A percentile compares a stretch with the other conserved stretches of the same genome.
Conservation (phyloP, 2,329 filamentous ascomycete species). For the Ascochyta rabiei region DNA sequence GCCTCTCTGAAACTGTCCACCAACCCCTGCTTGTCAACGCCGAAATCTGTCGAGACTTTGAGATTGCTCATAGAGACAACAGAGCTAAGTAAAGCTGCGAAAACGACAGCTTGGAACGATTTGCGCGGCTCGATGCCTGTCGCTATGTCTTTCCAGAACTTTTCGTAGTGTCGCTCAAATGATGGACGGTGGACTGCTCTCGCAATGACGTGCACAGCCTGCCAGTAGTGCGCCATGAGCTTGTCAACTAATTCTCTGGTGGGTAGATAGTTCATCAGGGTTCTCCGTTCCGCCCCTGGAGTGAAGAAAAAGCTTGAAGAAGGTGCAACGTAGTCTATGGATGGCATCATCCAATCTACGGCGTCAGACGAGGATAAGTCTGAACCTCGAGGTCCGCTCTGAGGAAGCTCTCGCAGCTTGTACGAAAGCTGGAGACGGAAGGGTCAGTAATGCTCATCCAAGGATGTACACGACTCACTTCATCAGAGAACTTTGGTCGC, state of each 20-base stretch:
- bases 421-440: constrained; percentile 32
- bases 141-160: constrained; percentile 69
- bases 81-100: constrained; percentile 72
- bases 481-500: constrained; percentile 71
- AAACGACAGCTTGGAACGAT: constrained; percentile 71
- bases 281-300: constrained; percentile 51
- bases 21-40: constrained; percentile 62
- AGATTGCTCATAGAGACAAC: constrained; percentile 69
- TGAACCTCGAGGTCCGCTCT: constrained; percentile 12
- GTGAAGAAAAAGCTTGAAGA: constrained; percentile 71
- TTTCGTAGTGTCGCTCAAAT: constrained; percentile 68
- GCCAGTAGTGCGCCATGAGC: constrained; percentile 70
- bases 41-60: constrained; percentile 59
- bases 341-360: constrained; percentile 64
- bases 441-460: background rate
- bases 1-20: constrained; percentile 62
- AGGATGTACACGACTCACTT: constrained; percentile 56
- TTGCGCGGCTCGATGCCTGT: constrained; percentile 66
- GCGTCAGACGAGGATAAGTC: constrained; percentile 22
- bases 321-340: constrained; percentile 70
- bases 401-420: constrained; percentile 38
- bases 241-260: constrained; percentile 63
- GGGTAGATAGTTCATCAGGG: constrained; percentile 67
- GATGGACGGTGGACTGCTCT: constrained; percentile 71
- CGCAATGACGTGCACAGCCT: constrained; percentile 70